Evolutionary conservation across 2,329 filamentous ascomycete genomes (phyloP).

Genomic region (Macrophomina phaseolina): DNA sequence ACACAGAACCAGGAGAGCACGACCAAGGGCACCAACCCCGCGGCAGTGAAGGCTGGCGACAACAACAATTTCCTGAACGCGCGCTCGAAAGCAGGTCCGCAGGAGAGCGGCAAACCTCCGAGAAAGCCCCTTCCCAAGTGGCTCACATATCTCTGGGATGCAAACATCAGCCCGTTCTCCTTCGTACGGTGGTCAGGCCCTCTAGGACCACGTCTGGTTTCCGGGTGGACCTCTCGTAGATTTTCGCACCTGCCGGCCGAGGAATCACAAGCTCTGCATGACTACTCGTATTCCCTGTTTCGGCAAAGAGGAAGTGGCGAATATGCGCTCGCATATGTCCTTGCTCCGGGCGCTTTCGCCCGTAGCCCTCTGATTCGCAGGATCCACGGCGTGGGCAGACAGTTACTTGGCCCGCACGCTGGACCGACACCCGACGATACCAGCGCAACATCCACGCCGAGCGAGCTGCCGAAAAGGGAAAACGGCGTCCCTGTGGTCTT

Average conservation of each 20-base stretch:
- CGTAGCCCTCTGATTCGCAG: constrained; percentile 84
- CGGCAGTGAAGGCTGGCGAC: constrained; percentile 44
- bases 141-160: constrained; percentile 94
- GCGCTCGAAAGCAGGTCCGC: constrained; percentile 49
- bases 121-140: constrained; percentile 69
- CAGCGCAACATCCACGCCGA: constrained; percentile 28
- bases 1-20: constrained; percentile 71
- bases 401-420: constrained; percentile 52
- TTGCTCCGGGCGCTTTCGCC: constrained; percentile 92
- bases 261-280: constrained; percentile 84
- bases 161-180: constrained; percentile 94
- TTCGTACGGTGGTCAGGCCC: constrained; percentile 88
- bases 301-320: constrained; percentile 90
- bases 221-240: constrained; percentile 89
- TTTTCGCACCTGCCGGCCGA: constrained; percentile 85
- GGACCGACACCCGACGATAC: constrained; percentile 33
- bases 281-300: constrained; percentile 95
- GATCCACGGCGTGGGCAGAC: constrained; percentile 86
- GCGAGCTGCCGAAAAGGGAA: constrained; percentile 50
- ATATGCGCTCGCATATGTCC: constrained; percentile 89
- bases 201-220: constrained; percentile 87
- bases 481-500: constrained; percentile 83
- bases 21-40: constrained; percentile 65
- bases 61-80: constrained; percentile 61
- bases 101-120: constrained; percentile 30